Percentiles rank a stretch among this genome's conserved stretches.
These are phyloP conservation scores for Arabidopsis thaliana DNA, from an alignment of 345 rosid genomes.

Conservation along the genomic window DNA sequence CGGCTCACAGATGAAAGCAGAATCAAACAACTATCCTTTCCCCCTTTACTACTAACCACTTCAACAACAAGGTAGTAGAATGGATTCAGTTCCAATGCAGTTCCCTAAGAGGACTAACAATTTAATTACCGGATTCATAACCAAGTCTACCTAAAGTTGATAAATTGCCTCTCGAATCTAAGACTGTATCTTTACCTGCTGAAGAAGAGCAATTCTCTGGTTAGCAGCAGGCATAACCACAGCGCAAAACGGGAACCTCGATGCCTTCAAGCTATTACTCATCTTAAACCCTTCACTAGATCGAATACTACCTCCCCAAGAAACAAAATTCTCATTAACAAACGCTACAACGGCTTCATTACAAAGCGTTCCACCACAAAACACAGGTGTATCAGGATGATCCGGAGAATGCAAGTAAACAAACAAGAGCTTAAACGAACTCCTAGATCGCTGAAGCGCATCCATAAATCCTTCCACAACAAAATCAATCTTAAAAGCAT, in stretches of 20 bases:
- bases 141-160: conserved; percentile 9
- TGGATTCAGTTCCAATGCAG: not conserved
- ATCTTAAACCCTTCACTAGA: conserved; percentile 99
- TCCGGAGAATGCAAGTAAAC: conserved; percentile 98
- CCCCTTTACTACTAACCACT: conserved; percentile 17
- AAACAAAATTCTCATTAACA: conserved; percentile 88
- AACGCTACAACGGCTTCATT: conserved; percentile 65
- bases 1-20: not conserved
- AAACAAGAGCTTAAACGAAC: conserved; percentile 70
- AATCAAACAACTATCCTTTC: not conserved
- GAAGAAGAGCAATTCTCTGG: conserved; percentile 94
- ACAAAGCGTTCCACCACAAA: conserved; percentile 81
- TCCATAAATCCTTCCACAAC: conserved; percentile 93
- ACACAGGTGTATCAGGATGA: conserved; percentile 81
- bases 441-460: conserved; percentile 86
- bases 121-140: not conserved
- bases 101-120: not conserved
- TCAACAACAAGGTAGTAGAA: conserved; percentile 10
- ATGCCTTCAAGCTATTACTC: conserved; percentile 98
- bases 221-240: conserved; percentile 94
- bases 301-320: conserved; percentile 96
- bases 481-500: conserved; percentile 61
- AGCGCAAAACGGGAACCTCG: conserved; percentile 94
- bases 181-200: conserved; percentile 59
- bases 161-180: not conserved